Evolutionary conservation across 2,329 filamentous ascomycete genomes (phyloP).

Genomic region (Fusarium illudens): DNA sequence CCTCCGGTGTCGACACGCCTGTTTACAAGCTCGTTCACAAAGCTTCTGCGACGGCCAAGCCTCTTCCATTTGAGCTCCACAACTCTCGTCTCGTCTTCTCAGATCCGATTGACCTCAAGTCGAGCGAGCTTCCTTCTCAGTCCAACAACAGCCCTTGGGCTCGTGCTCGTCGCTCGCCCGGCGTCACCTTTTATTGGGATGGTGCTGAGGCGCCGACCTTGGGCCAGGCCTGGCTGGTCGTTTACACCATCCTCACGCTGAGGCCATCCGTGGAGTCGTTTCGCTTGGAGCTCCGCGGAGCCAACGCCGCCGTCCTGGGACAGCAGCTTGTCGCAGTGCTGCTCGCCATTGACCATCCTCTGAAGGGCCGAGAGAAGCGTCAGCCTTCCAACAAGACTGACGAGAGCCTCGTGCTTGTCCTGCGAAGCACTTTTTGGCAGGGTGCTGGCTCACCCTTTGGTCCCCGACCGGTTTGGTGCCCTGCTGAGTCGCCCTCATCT

Average conservation of each 20-base stretch:
- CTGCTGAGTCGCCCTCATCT: conserved; percentile 53
- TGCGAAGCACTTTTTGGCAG: conserved; percentile 72
- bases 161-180: conserved; percentile 62
- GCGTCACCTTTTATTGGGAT: conserved; percentile 56
- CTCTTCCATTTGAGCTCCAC: conserved; percentile 44
- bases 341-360: conserved; percentile 60
- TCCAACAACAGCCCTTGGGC: conserved; percentile 67
- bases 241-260: conserved; percentile 62
- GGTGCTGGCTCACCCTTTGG: conserved; percentile 74
- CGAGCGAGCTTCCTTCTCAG: conserved; percentile 57
- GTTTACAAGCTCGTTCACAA: conserved; percentile 51
- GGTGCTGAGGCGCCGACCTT: conserved; percentile 52
- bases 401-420: conserved; percentile 52
- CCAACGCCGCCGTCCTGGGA: conserved; percentile 46
- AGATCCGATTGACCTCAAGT: conserved; percentile 57
- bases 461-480: conserved; percentile 68
- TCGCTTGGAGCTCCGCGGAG: conserved; percentile 56
- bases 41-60: conserved; percentile 39
- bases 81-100: conserved; percentile 54
- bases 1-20: conserved; percentile 25
- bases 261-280: conserved; percentile 58
- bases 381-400: conserved; percentile 34
- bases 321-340: conserved; percentile 57
- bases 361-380: conserved; percentile 45
- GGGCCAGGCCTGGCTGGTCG: conserved; percentile 62